Evolutionary conservation across 352 stramenopile species (phyloP).

Genomic region (Phytophthora citrophthora): DNA sequence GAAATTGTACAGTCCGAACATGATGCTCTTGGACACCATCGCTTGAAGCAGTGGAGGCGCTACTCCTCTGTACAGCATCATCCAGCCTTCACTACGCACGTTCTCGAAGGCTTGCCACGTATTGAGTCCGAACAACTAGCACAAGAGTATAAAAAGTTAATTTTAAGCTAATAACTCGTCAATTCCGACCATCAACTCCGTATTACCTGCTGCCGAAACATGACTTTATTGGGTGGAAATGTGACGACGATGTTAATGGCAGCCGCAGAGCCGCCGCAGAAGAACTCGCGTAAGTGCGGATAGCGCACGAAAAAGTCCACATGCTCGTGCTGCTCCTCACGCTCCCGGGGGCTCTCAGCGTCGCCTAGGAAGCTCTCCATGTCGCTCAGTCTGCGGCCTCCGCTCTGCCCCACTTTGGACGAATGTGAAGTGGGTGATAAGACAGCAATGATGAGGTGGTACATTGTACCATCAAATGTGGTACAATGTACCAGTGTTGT

Average conservation of each 20-base stretch:
- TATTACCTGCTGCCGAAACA: slow-evolving; percentile 89
- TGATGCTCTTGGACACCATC: slow-evolving; percentile 88
- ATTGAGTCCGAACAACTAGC: slow-evolving; percentile 77
- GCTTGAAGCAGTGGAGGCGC: slow-evolving; percentile 85
- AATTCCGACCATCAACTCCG: not conserved
- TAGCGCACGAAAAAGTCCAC: slow-evolving; percentile 53
- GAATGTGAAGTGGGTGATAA: slow-evolving; percentile 4
- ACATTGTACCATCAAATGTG: too few species aligned
- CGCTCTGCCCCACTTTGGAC: slow-evolving; percentile 2
- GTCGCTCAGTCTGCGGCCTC: not conserved
- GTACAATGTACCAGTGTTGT: too few species aligned
- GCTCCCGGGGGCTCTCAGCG: too few species aligned
- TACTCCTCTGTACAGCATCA: slow-evolving; percentile 85
- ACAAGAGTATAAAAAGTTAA: not conserved
- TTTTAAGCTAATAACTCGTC: too few species aligned
- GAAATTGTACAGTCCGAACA: slow-evolving; percentile 92
- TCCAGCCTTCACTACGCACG: slow-evolving; percentile 60
- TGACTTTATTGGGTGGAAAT: slow-evolving; percentile 91
- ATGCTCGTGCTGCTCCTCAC: too few species aligned
- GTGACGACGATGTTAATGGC: slow-evolving; percentile 90
- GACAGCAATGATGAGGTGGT: too few species aligned
- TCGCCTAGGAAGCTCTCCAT: slow-evolving; percentile 43
- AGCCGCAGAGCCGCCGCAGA: slow-evolving; percentile 78
- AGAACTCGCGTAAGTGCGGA: slow-evolving; percentile 83
- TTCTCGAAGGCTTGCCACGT: slow-evolving; percentile 77